Conservation (phyloP, 768 basidiomycete species). For the Roridomyces roridus region DNA sequence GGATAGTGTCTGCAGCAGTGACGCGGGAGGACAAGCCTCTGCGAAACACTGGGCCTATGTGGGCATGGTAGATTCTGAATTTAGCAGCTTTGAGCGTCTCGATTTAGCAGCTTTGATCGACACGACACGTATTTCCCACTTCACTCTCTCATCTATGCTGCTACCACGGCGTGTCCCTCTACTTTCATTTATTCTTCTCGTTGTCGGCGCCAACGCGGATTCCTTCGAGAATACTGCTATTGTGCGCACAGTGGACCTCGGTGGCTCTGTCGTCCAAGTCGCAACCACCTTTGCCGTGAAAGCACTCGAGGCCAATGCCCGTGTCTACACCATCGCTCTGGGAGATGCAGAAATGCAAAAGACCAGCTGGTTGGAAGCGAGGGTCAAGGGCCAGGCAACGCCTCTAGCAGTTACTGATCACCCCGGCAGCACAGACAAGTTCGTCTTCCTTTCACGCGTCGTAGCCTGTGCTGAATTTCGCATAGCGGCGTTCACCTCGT, state of each 20-base stretch:
- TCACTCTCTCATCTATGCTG: conserved; percentile 45
- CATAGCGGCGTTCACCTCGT: conserved; percentile 57
- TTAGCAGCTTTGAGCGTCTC: not conserved
- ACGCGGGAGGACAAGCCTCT: conserved; percentile 83
- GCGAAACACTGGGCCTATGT: conserved; percentile 71
- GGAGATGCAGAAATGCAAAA: conserved; percentile 63
- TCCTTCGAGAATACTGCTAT: conserved; percentile 90
- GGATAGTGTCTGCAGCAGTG: conserved; percentile 80
- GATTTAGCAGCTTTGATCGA: no score
- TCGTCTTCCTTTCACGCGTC: conserved; percentile 29
- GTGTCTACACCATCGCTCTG: conserved; percentile 72
- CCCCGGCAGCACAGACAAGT: conserved; percentile 58
- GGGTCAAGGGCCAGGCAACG: conserved; percentile 71
- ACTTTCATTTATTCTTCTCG: conserved; percentile 54
- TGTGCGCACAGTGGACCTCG: conserved; percentile 88
- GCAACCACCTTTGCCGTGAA: conserved; percentile 89
- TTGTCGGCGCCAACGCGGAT: conserved; percentile 37
- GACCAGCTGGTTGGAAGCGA: conserved; percentile 82
- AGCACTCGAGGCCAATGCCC: conserved; percentile 65
- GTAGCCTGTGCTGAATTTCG: conserved; percentile 14
- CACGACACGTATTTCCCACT: conserved; percentile 16
- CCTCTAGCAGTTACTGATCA: conserved; percentile 59
- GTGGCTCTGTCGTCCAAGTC: conserved; percentile 86
- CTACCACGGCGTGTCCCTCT: conserved; percentile 47
- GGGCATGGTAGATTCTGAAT: conserved; percentile 72